Evolutionary conservation across 495 filamentous ascomycete genomes (phyloP).

Genomic region (Jackrogersella minutella): DNA sequence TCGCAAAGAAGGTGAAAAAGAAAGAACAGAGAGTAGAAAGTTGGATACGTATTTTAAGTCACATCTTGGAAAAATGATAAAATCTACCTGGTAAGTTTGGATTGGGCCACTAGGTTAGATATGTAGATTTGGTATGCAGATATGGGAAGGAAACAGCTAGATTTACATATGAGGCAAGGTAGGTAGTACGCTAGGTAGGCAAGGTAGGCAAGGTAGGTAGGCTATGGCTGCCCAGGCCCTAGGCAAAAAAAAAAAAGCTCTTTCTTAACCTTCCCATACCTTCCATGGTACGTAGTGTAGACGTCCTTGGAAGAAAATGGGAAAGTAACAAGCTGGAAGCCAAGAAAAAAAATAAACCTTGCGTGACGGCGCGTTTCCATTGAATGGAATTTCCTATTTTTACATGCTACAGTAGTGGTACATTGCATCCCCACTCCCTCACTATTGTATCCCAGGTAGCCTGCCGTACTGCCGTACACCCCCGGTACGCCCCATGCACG

Average conservation of each 20-base stretch:
- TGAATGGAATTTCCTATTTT: conserved; percentile 35
- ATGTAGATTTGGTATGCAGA: no score
- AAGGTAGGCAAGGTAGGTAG: neutral
- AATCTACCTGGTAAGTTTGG: conserved; percentile 9
- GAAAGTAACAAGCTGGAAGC: conserved; percentile 30
- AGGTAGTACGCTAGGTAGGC: neutral
- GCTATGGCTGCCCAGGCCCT: conserved; percentile 23
- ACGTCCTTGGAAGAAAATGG: conserved; percentile 14
- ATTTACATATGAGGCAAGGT: conserved; percentile 41
- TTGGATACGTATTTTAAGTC: conserved; percentile 1
- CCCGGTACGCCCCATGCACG: neutral
- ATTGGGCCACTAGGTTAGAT: conserved; percentile 33
- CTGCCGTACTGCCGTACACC: neutral
- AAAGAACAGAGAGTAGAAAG: neutral
- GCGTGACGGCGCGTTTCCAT: conserved; percentile 36
- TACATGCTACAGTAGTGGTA: conserved; percentile 32
- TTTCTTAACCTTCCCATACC: conserved; percentile 18
- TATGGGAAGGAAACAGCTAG: conserved; percentile 25
- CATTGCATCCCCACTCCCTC: neutral
- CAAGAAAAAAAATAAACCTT: conserved; percentile 40
- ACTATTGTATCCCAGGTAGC: conserved; percentile 5
- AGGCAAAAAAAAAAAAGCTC: no score
- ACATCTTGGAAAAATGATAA: conserved; percentile 21
- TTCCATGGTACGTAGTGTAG: conserved; percentile 27
- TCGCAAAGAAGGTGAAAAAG: conserved; percentile 6